A percentile compares a stretch with the other conserved stretches of the same genome.
Evolutionary conservation across 2,329 filamentous ascomycete species (phyloP).

Genomic region (Anthostomella pinea): DNA sequence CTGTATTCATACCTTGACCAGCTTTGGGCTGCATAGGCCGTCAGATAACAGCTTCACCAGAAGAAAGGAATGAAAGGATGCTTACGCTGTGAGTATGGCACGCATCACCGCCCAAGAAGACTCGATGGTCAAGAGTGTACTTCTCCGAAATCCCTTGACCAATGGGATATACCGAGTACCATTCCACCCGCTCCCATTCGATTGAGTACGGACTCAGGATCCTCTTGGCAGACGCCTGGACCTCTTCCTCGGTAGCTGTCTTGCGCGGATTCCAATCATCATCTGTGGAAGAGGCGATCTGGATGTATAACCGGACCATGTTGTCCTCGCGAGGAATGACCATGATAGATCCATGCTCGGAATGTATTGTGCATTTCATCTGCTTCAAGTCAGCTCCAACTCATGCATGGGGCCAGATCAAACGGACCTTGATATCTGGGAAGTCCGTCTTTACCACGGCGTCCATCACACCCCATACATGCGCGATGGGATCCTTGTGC

Average conservation of each 20-base stretch:
- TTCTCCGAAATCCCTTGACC: constrained; percentile 69
- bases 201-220: constrained; percentile 67
- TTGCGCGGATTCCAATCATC: constrained; percentile 60
- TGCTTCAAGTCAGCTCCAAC: constrained; percentile 44
- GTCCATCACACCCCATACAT: constrained; percentile 77
- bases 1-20: constrained; percentile 78
- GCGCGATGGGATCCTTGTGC: constrained; percentile 65
- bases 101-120: constrained; percentile 75
- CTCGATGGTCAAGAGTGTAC: constrained; percentile 65
- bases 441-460: constrained; percentile 71
- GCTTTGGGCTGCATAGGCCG: constrained; percentile 64
- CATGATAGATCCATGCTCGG: constrained; percentile 71
- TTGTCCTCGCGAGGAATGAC: constrained; percentile 68
- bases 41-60: constrained; percentile 2
- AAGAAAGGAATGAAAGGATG: constrained; percentile 8
- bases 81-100: constrained; percentile 74
- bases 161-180: constrained; percentile 76
- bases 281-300: constrained; percentile 61
- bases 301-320: constrained; percentile 66
- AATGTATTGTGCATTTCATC: constrained; percentile 77
- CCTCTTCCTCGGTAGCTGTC: constrained; percentile 60
- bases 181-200: constrained; percentile 65
- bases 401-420: not conserved
- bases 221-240: constrained; percentile 62
- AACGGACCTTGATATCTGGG: constrained; percentile 67